Percentiles rank a stretch among this genome's conserved stretches.
Evolutionary conservation across 1,284 basidiomycete genomes (phyloP).

Genomic region (Ustilago curta): DNA sequence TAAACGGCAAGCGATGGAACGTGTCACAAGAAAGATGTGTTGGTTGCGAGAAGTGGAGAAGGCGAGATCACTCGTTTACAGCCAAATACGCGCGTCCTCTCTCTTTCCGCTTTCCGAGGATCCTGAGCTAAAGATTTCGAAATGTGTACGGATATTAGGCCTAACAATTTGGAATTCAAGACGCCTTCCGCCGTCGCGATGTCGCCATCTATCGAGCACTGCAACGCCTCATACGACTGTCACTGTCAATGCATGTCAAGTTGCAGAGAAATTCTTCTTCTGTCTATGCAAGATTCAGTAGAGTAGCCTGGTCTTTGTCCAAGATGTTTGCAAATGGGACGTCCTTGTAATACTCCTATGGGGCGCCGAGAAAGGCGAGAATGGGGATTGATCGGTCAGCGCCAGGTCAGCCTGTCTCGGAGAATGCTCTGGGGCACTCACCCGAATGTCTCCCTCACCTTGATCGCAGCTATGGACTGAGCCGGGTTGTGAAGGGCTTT

Average conservation of each 20-base stretch:
- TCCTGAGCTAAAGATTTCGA: neutral
- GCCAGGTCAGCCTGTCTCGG: neutral
- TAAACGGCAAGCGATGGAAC: neutral
- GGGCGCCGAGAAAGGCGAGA: neutral
- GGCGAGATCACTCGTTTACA: constrained; percentile 23
- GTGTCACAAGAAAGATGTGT: neutral
- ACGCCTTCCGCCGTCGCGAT: neutral
- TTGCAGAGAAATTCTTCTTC: neutral
- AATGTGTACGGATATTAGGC: neutral
- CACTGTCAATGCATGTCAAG: too few species aligned
- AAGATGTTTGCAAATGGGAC: constrained; percentile 38
- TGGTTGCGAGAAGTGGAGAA: constrained; percentile 22
- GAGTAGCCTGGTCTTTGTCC: constrained; percentile 29
- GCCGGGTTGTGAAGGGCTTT: neutral
- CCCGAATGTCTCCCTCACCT: neutral
- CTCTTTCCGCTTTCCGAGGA: constrained; percentile 12
- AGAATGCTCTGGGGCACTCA: neutral
- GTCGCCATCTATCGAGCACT: constrained; percentile 3
- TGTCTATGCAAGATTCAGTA: constrained; percentile 11
- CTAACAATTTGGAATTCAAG: constrained; percentile 1
- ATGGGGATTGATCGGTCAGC: neutral
- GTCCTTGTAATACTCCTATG: constrained; percentile 13
- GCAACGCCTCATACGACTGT: too few species aligned
- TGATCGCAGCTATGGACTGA: neutral
- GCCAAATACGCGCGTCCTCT: constrained; percentile 27